These are phyloP conservation scores for Asterionellopsis glacialis DNA, from an alignment of 108 stramenopile genomes.

Conservation along the genomic window DNA sequence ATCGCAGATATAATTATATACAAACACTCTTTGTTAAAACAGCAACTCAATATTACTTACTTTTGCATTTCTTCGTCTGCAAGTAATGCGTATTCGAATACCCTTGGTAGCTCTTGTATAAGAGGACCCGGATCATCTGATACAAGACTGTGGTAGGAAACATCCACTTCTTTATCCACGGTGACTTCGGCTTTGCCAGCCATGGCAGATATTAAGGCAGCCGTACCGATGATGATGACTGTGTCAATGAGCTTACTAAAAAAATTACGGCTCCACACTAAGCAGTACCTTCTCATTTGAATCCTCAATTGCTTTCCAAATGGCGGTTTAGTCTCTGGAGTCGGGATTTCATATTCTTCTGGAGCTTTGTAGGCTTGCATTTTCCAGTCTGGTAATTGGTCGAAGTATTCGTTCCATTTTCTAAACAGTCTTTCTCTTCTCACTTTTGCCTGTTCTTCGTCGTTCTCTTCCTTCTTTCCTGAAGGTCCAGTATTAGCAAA, in stretches of 20 bases:
- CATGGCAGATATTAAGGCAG: constrained; percentile 20
- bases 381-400: background rate
- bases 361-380: constrained; percentile 17
- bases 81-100: too few relatives aligned
- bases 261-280: constrained; percentile 29
- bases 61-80: too few relatives aligned
- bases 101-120: too few relatives aligned
- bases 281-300: constrained; percentile 17
- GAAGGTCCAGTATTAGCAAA: background rate
- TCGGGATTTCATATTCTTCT: constrained; percentile 17
- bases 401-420: constrained; percentile 20
- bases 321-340: constrained; percentile 1
- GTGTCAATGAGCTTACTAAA: constrained; percentile 21
- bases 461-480: constrained; percentile 1
- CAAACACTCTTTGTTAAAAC: too few relatives aligned
- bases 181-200: constrained; percentile 15
- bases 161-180: background rate
- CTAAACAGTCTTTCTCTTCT: constrained; percentile 23
- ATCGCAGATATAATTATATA: too few relatives aligned
- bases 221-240: constrained; percentile 26
- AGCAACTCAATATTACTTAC: too few relatives aligned
- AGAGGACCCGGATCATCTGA: too few relatives aligned
- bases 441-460: constrained; percentile 9
- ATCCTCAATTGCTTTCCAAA: constrained; percentile 18
- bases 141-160: too few relatives aligned